phyloP scores from a whole-genome alignment of 2,329 filamentous ascomycete species.

The Dothideomycetes sp. region DNA sequence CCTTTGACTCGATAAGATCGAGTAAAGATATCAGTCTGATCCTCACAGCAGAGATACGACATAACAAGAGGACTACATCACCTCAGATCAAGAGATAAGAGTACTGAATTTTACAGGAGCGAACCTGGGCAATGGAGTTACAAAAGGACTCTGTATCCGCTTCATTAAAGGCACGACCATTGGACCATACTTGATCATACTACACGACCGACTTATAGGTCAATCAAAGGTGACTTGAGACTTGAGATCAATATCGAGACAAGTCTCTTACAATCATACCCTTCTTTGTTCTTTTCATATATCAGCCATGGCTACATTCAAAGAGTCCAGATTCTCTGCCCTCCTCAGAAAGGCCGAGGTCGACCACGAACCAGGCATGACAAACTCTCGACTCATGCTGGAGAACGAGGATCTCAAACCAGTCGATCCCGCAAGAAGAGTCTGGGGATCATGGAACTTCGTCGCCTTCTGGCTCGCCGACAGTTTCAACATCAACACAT shows the following conservation, averaged over 20 bases:
- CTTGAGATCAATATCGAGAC: no score
- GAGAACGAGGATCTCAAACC: slow-evolving; percentile 53
- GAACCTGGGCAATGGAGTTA: no score
- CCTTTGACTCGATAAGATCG: no score
- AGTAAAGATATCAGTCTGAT: no score
- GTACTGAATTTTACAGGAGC: neutral
- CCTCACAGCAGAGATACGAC: no score
- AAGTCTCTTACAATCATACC: no score
- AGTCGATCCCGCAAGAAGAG: slow-evolving; percentile 68
- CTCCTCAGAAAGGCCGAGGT: slow-evolving; percentile 34
- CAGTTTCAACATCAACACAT: slow-evolving; percentile 61
- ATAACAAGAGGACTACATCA: no score
- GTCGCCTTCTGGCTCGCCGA: slow-evolving; percentile 77
- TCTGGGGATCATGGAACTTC: slow-evolving; percentile 84
- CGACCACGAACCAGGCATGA: slow-evolving; percentile 61
- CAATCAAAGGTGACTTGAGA: slow-evolving; percentile 16
- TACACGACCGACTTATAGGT: slow-evolving; percentile 4
- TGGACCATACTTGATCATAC: no score
- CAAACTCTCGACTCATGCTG: slow-evolving; percentile 76
- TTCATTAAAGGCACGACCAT: no score
- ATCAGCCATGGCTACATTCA: slow-evolving; percentile 18
- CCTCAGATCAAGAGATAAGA: no score
- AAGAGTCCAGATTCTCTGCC: slow-evolving; percentile 22
- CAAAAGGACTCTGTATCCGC: no score
- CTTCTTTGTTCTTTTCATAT: no score